Evolutionary conservation across 2,329 filamentous ascomycete genomes (phyloP).

Genomic region (Aureobasidium lini): DNA sequence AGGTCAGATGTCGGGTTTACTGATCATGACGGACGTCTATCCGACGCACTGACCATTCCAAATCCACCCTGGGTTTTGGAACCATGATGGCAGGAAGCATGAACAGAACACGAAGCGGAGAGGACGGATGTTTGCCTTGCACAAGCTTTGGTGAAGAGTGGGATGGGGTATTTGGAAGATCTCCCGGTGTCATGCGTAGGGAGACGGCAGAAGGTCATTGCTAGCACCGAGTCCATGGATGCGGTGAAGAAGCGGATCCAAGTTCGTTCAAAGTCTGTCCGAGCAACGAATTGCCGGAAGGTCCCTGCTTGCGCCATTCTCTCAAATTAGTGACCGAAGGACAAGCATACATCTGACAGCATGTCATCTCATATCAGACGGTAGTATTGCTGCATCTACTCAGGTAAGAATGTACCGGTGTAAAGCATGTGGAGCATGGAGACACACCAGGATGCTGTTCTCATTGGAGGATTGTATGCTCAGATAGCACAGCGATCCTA

Average conservation of each 20-base stretch:
- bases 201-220: neutral
- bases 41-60: neutral
- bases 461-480: neutral
- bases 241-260: neutral
- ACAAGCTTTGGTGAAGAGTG: neutral
- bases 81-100: neutral
- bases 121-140: neutral
- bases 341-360: neutral
- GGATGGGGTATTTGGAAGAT: neutral
- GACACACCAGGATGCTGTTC: neutral
- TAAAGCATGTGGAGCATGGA: neutral
- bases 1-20: neutral
- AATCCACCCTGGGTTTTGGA: neutral
- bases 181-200: neutral
- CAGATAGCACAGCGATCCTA: neutral
- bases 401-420: neutral
- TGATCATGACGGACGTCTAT: neutral
- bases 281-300: neutral
- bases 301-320: conserved; percentile 3
- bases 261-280: neutral
- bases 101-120: neutral
- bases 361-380: neutral
- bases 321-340: neutral
- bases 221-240: neutral
- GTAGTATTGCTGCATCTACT: neutral